phyloP scores from a whole-genome alignment of 1,284 basidiomycete species.

The Stereum hirsutum region DNA sequence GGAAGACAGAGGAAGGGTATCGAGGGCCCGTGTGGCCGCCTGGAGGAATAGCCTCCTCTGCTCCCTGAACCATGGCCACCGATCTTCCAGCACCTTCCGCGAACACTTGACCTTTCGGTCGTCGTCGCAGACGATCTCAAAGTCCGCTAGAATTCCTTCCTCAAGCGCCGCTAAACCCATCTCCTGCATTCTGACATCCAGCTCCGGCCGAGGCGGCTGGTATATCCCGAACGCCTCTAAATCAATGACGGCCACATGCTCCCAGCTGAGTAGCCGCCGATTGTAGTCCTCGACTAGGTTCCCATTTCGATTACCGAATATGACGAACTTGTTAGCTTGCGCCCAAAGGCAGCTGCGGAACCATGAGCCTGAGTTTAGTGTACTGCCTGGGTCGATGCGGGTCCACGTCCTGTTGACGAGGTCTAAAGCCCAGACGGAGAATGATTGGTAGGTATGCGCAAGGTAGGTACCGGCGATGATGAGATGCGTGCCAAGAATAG shows the following conservation, averaged over 20 bases:
- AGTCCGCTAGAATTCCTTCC: conserved; percentile 72
- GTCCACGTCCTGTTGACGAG: conserved; percentile 76
- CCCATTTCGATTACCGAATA: conserved; percentile 82
- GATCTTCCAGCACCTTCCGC: conserved; percentile 70
- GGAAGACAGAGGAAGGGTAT: conserved; percentile 45
- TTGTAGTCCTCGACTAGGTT: conserved; percentile 91
- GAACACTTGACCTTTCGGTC: conserved; percentile 79
- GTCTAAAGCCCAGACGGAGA: conserved; percentile 87
- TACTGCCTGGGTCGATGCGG: conserved; percentile 75
- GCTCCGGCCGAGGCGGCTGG: conserved; percentile 65
- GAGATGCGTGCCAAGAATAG: conserved; percentile 80
- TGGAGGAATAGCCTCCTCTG: conserved; percentile 53
- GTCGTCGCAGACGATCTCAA: conserved; percentile 88
- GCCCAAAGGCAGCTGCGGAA: conserved; percentile 82
- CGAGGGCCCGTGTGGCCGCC: conserved; percentile 42
- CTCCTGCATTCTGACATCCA: conserved; percentile 67
- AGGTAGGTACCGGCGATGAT: conserved; percentile 88
- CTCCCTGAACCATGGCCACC: conserved; percentile 92
- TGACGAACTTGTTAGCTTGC: conserved; percentile 71
- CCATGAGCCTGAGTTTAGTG: conserved; percentile 78
- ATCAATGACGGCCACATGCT: conserved; percentile 85
- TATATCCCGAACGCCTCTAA: conserved; percentile 93
- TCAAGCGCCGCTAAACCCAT: conserved; percentile 74
- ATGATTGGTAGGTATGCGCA: conserved; percentile 82
- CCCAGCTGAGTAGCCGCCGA: conserved; percentile 82